Percentiles rank a stretch among this genome's conserved stretches.
Evolutionary conservation across 805 yeast species (phyloP).

Genomic region (Yarrowia deformans): DNA sequence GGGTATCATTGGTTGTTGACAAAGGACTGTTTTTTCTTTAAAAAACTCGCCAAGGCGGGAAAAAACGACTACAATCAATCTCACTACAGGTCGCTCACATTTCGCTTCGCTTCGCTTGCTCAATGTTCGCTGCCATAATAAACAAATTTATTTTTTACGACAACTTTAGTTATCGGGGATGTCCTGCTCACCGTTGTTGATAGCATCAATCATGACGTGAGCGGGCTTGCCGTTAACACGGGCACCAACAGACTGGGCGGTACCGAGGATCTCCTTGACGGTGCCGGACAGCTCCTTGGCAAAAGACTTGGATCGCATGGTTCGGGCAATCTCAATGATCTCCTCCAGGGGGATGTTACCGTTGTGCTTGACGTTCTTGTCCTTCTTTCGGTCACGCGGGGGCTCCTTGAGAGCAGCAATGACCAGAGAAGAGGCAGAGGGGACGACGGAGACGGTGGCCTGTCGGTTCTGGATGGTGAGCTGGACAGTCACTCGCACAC

Average conservation of each 20-base stretch:
- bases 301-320: conserved; percentile 96
- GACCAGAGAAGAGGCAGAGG: conserved; percentile 98
- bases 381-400: conserved; percentile 99
- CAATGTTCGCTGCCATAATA: conserved; percentile 1
- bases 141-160: conserved; percentile 39
- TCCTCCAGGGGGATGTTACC: conserved; percentile 98
- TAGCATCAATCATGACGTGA: conserved; percentile 97
- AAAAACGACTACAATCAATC: conserved; percentile 14
- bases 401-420: conserved; percentile 99
- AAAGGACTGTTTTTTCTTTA: conserved; percentile 11
- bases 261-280: conserved; percentile 98
- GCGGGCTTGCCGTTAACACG: conserved; percentile 99
- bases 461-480: conserved; percentile 99
- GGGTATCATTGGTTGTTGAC: not conserved
- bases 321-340: conserved; percentile 95
- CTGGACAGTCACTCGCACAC: conserved; percentile 98
- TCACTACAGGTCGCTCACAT: too few species aligned
- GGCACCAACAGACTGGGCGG: conserved; percentile 99
- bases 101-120: too few species aligned
- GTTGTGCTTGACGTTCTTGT: conserved; percentile 98
- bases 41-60: conserved; percentile 12
- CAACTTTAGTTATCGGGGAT: conserved; percentile 50
- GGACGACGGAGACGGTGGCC: conserved; percentile 98
- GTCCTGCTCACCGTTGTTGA: conserved; percentile 98
- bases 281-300: conserved; percentile 98